Percentiles rank a stretch among this genome's conserved stretches.
Conservation (phyloP, 2,329 filamentous ascomycete species). For the Cryphonectria nitschkei region DNA sequence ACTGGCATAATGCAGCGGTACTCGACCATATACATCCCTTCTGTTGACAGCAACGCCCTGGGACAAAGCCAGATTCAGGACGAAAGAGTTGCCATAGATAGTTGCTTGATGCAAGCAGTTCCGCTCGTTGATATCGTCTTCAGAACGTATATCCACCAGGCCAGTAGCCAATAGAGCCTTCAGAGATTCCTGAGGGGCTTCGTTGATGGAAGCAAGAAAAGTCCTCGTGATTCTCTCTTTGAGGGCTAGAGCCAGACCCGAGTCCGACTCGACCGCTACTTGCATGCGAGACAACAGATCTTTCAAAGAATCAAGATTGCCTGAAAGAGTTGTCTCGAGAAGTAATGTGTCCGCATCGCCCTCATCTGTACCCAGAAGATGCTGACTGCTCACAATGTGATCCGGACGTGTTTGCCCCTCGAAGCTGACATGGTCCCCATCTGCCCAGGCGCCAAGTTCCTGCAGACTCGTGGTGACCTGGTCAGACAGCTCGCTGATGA, state of each 20-base stretch:
- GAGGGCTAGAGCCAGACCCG: constrained; percentile 55
- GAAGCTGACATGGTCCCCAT: constrained; percentile 91
- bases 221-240: constrained; percentile 83
- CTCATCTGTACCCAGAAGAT: constrained; percentile 76
- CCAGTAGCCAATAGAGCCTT: constrained; percentile 77
- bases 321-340: constrained; percentile 81
- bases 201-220: constrained; percentile 87
- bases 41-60: constrained; percentile 76
- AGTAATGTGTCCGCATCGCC: constrained; percentile 88
- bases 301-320: constrained; percentile 75
- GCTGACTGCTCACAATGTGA: constrained; percentile 68
- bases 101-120: constrained; percentile 97
- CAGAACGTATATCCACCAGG: constrained; percentile 86
- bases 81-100: constrained; percentile 83
- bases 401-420: constrained; percentile 56
- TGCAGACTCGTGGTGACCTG: constrained; percentile 95
- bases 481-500: constrained; percentile 95
- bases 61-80: constrained; percentile 75
- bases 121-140: constrained; percentile 96
- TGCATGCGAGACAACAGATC: constrained; percentile 80
- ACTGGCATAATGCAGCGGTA: constrained; percentile 93
- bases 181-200: constrained; percentile 78
- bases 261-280: constrained; percentile 42
- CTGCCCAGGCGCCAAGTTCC: constrained; percentile 94
- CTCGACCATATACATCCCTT: constrained; percentile 90